Evolutionary conservation across 2,329 filamentous ascomycete species (phyloP).

Genomic region (Venturia aucupariae): DNA sequence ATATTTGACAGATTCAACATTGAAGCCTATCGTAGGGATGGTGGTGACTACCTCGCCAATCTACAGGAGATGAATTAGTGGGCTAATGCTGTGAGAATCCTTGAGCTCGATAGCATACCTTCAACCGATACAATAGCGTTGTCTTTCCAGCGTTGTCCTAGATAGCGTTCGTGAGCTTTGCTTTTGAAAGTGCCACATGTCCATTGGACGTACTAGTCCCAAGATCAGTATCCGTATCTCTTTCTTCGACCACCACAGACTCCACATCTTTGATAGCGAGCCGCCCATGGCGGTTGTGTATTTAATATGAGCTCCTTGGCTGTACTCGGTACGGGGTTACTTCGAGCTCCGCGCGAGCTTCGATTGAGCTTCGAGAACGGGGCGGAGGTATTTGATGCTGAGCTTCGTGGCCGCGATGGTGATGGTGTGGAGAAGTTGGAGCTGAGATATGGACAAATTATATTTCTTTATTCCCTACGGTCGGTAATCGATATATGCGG

Average conservation of each 20-base stretch:
- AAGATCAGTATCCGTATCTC: conserved; percentile 95
- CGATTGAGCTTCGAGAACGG: not conserved
- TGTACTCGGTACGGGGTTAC: not conserved
- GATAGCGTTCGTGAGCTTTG: conserved; percentile 8
- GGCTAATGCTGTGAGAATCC: not conserved
- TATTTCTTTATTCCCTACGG: not conserved
- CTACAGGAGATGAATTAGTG: conserved; percentile 36
- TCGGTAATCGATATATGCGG: not conserved
- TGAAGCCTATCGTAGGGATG: conserved; percentile 98
- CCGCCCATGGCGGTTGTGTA: conserved; percentile 39
- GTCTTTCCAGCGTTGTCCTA: conserved; percentile 99
- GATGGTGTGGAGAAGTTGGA: not conserved
- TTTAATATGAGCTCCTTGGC: not conserved
- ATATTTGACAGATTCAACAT: conserved; percentile 97
- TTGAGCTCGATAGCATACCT: conserved; percentile 48
- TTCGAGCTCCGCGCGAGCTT: not conserved
- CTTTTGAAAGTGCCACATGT: not conserved
- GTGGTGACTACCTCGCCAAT: conserved; percentile 98
- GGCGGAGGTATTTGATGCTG: not conserved
- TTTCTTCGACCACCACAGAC: conserved; percentile 84
- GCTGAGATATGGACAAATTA: not conserved
- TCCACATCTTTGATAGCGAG: conserved; percentile 48
- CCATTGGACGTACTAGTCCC: conserved; percentile 60
- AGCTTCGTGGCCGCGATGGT: not conserved
- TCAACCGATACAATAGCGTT: conserved; percentile 88